phyloP scores from a whole-genome alignment of 2,329 filamentous ascomycete species.

The Aspergillus vadensis region DNA sequence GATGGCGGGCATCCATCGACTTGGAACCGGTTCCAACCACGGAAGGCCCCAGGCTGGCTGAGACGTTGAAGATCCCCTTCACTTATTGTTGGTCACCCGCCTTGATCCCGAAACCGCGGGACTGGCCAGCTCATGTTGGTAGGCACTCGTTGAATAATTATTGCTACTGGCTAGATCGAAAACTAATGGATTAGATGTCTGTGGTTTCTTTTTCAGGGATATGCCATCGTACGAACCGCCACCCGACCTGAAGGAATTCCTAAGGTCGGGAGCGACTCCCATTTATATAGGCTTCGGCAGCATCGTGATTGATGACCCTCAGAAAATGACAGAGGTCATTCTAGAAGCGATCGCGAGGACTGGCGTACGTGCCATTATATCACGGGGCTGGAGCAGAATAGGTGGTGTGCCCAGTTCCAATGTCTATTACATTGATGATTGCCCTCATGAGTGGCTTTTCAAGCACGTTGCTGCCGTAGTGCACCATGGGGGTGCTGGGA shows the following conservation, averaged over 20 bases:
- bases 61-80: constrained; percentile 43
- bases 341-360: constrained; percentile 51
- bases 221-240: constrained; percentile 44
- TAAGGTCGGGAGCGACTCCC: constrained; percentile 51
- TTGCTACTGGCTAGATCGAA: too few species aligned
- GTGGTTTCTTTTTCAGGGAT: constrained; percentile 51
- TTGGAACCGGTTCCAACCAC: constrained; percentile 42
- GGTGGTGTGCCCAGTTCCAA: constrained; percentile 38
- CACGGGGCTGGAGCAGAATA: constrained; percentile 57
- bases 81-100: constrained; percentile 52
- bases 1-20: constrained; percentile 43
- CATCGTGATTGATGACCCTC: constrained; percentile 57
- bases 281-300: constrained; percentile 61
- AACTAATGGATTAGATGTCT: constrained; percentile 34
- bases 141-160: constrained; percentile 3
- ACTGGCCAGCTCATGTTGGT: constrained; percentile 45
- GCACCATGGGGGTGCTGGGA: constrained; percentile 63
- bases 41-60: constrained; percentile 41
- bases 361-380: constrained; percentile 57
- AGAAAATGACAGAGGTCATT: constrained; percentile 48
- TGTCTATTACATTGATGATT: constrained; percentile 57
- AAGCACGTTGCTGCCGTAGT: constrained; percentile 57
- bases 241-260: constrained; percentile 45
- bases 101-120: constrained; percentile 43
- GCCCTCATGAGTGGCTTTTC: constrained; percentile 63